phyloP scores from a whole-genome alignment of 192 early-diverging fungal species.

The Dimargaris xerosporica region DNA sequence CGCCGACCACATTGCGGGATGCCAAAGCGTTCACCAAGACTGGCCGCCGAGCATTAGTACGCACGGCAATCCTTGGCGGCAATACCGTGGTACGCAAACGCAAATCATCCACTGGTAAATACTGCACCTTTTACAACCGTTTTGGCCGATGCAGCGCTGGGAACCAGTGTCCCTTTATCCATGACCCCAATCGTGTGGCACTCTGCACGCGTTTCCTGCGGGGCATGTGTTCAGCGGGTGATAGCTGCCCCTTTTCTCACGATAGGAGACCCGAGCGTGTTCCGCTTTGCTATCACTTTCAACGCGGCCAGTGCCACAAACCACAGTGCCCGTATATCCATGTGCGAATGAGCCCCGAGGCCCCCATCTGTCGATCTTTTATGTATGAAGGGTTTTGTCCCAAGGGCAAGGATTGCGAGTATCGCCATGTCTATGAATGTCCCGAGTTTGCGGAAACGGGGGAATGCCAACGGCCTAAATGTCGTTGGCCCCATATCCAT shows the following conservation, averaged over 20 bases:
- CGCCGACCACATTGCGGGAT: background rate
- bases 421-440: conserved; percentile 52
- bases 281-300: conserved; percentile 51
- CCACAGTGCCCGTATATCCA: conserved; percentile 40
- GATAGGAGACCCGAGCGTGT: conserved; percentile 31
- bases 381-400: conserved; percentile 44
- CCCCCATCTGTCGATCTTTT: conserved; percentile 48
- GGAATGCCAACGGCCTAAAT: conserved; percentile 35
- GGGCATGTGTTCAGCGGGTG: background rate
- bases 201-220: conserved; percentile 33
- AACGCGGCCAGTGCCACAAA: conserved; percentile 37
- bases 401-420: conserved; percentile 32
- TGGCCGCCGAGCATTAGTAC: background rate
- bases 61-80: background rate
- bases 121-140: conserved; percentile 10
- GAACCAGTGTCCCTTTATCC: conserved; percentile 25
- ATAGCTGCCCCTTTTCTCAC: conserved; percentile 40
- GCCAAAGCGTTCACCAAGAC: background rate
- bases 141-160: conserved; percentile 18
- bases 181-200: conserved; percentile 30
- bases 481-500: conserved; percentile 37
- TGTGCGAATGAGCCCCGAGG: conserved; percentile 33
- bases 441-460: conserved; percentile 48
- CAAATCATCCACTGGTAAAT: background rate
- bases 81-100: background rate